Percentiles rank a stretch among this genome's conserved stretches.
These are phyloP conservation scores for Apiotrichum siamense DNA, from an alignment of 1,284 basidiomycete genomes.

Conservation along the genomic window DNA sequence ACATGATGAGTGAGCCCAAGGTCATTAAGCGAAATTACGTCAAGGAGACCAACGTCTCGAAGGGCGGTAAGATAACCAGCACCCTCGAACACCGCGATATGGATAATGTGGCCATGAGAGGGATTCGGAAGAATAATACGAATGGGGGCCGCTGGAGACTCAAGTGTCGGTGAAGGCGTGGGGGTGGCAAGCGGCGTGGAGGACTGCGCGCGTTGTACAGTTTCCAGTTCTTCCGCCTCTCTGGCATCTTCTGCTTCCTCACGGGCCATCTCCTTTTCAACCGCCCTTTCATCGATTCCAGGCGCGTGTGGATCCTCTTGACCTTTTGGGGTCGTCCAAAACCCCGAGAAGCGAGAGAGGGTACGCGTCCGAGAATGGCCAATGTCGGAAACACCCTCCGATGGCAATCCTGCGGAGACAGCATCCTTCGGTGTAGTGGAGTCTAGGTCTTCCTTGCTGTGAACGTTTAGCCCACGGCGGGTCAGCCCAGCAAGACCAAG, in stretches of 20 bases:
- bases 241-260: slow-evolving; percentile 25
- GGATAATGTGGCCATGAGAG: slow-evolving; percentile 29
- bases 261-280: slow-evolving; percentile 35
- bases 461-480: slow-evolving; percentile 23
- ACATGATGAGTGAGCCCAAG: slow-evolving; percentile 15
- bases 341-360: slow-evolving; percentile 1
- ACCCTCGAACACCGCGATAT: slow-evolving; percentile 30
- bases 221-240: slow-evolving; percentile 22
- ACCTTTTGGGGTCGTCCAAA: not conserved
- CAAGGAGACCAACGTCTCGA: slow-evolving; percentile 37
- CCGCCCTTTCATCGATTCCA: slow-evolving; percentile 33
- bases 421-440: not conserved
- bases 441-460: slow-evolving; percentile 27
- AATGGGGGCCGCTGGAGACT: not conserved
- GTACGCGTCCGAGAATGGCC: not conserved
- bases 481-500: slow-evolving; percentile 29
- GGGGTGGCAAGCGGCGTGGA: not conserved
- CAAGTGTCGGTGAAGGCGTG: not conserved
- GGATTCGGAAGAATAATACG: slow-evolving; percentile 27
- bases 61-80: slow-evolving; percentile 26
- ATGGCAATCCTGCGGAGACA: too few relatives aligned
- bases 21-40: slow-evolving; percentile 26
- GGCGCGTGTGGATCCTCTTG: slow-evolving; percentile 16
- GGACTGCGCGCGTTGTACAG: slow-evolving; percentile 18
- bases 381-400: not conserved